Evolutionary conservation across 768 basidiomycete genomes (phyloP), one percentile per base, ranked within the genome.

Genomic region (Kwoniella newhampshirensis): DNA sequence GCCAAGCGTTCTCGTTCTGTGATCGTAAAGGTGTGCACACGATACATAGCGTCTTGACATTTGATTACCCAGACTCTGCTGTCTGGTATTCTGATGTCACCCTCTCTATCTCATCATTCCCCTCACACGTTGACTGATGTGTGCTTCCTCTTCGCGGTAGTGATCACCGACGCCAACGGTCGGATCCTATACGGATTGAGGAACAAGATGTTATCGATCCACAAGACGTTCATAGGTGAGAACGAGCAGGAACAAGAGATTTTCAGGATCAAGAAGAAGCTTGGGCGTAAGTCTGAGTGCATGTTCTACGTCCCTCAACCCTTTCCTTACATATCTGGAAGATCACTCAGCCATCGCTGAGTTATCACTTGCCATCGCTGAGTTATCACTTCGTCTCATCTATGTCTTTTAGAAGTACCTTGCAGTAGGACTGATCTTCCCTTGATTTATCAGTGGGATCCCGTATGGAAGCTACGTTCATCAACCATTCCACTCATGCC

Each of bases 11-110:
- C 28, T 62, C 63, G 9, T 62, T 74, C 23, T 39, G 70, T n/a
- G 75, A 74, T 42, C 54, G 66, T 17, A 77, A 76, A 54, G 67
- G 76, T 74, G 47, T 42, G 72, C 57, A n/a, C 12, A n/a, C n/a
- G n/a, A n/a, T n/a, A n/a, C n/a, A n/a, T n/a, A n/a, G n/a, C n/a
- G n/a, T n/a, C n/a, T n/a, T n/a, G n/a, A n/a, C n/a, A n/a, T n/a
- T n/a, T n/a, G n/a, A n/a, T n/a, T n/a, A n/a, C n/a, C n/a, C n/a
- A n/a, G n/a, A n/a, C n/a, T n/a, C n/a, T n/a, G n/a, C n/a, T n/a
- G n/a, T n/a, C n/a, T n/a, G n/a, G n/a, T n/a, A n/a, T n/a, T n/a
- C n/a, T n/a, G n/a, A n/a, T n/a, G n/a, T n/a, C n/a, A n/a, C n/a
- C n/a, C n/a, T n/a, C n/a, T n/a, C n/a, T n/a, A n/a, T n/a, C n/a